Evolutionary conservation across 2,329 filamentous ascomycete species (phyloP).

Genomic region (Fusarium vanettenii): DNA sequence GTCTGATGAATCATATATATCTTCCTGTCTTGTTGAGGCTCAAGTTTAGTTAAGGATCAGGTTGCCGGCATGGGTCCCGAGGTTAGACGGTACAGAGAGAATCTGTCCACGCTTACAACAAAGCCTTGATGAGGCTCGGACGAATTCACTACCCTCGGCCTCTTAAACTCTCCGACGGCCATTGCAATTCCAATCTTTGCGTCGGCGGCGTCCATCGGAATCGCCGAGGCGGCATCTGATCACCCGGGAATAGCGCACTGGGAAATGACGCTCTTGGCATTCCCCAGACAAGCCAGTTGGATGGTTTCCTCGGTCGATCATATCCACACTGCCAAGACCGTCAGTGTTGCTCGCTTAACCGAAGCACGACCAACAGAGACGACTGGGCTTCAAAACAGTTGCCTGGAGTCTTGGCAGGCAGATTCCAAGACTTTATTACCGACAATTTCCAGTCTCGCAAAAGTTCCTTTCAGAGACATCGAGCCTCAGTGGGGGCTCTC

Average conservation of each 20-base stretch:
- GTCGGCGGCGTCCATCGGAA: neutral
- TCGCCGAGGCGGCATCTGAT: neutral
- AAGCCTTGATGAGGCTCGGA: neutral
- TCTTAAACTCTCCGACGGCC: neutral
- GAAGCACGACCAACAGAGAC: neutral
- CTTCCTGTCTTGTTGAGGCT: neutral
- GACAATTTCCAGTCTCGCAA: neutral
- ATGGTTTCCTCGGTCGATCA: neutral
- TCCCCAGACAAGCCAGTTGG: neutral
- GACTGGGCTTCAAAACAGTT: neutral
- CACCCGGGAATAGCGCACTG: neutral
- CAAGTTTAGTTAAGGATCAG: neutral
- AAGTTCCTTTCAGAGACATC: neutral
- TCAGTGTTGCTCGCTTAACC: neutral
- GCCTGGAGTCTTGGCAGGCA: neutral
- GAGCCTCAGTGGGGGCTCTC: neutral
- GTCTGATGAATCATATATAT: too few relatives aligned
- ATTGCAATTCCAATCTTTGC: neutral
- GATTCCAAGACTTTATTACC: neutral
- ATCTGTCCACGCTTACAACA: too few relatives aligned
- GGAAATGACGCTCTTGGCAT: neutral
- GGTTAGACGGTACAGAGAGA: too few relatives aligned
- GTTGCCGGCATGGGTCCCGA: neutral
- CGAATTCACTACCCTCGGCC: neutral
- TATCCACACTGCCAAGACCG: neutral